Evolutionary conservation across 768 basidiomycete genomes (phyloP).

Genomic region (Tylopilus cervinicoccineus): DNA sequence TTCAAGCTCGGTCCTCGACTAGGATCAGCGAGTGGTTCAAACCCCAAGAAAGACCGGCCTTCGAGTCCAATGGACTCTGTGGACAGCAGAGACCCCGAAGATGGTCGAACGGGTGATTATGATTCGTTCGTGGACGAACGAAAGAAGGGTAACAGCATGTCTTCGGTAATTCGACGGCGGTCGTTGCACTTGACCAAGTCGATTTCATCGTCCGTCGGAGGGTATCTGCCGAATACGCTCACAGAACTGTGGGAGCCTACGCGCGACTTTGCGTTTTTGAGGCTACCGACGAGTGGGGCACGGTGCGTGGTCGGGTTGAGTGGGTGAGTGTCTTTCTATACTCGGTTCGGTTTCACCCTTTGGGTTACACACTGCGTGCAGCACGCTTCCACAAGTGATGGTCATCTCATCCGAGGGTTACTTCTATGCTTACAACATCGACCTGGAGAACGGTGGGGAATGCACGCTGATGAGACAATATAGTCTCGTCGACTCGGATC

Average conservation of each 20-base stretch:
- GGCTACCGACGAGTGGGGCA: constrained; percentile 73
- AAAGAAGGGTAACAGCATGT: constrained; percentile 53
- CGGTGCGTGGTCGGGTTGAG: constrained; percentile 87
- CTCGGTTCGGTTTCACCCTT: neutral
- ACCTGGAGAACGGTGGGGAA: constrained; percentile 94
- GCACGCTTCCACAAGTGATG: constrained; percentile 95
- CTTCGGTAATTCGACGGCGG: constrained; percentile 61
- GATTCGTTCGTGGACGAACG: constrained; percentile 81
- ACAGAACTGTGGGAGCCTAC: constrained; percentile 98
- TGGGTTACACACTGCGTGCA: constrained; percentile 27
- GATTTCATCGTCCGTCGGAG: constrained; percentile 74
- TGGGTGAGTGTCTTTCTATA: constrained; percentile 52
- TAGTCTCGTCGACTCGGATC: constrained; percentile 37
- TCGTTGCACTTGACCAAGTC: constrained; percentile 74
- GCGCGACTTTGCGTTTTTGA: constrained; percentile 88
- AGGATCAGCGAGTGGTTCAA: constrained; percentile 11
- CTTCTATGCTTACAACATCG: constrained; percentile 94
- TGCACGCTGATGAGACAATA: constrained; percentile 95
- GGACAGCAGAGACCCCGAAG: constrained; percentile 58
- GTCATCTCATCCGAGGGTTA: constrained; percentile 94
- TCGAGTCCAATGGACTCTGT: constrained; percentile 64
- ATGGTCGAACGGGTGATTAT: constrained; percentile 64
- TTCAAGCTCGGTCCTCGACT: constrained; percentile 71
- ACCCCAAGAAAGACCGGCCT: constrained; percentile 30
- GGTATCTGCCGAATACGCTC: constrained; percentile 81